Percentiles rank a stretch among this genome's conserved stretches.
phyloP scores from a whole-genome alignment of 2,329 filamentous ascomycete species.

The Salinomyces thailandicus region DNA sequence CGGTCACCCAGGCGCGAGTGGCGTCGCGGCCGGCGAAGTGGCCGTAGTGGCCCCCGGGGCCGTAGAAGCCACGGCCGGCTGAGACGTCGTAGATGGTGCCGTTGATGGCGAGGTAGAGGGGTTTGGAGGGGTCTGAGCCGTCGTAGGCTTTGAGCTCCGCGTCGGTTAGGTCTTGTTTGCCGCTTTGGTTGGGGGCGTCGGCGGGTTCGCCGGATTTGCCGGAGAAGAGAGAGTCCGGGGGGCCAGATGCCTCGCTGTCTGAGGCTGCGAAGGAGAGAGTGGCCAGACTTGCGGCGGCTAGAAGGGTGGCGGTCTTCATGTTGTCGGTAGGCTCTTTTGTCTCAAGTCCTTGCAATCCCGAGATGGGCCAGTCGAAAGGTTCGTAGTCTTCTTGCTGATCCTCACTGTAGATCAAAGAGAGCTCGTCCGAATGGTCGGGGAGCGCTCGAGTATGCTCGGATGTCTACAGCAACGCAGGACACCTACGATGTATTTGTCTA shows the following conservation, averaged over 20 bases:
- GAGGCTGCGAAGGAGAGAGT: not conserved
- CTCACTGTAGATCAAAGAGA: too few species aligned
- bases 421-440: too few species aligned
- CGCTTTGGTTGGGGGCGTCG: not conserved
- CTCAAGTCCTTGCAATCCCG: too few species aligned
- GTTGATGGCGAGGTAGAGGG: constrained; percentile 24
- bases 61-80: constrained; percentile 20
- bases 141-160: constrained; percentile 16
- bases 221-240: not conserved
- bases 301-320: not conserved
- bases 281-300: not conserved
- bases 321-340: too few species aligned
- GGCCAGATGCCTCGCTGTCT: not conserved
- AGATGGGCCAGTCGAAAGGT: too few species aligned
- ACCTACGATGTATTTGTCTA: too few species aligned
- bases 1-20: constrained; percentile 22
- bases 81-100: constrained; percentile 25
- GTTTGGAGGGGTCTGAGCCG: constrained; percentile 16
- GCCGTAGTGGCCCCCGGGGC: constrained; percentile 22
- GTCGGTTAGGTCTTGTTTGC: constrained; percentile 11
- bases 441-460: too few species aligned
- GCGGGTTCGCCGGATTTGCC: not conserved
- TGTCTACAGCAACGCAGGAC: too few species aligned
- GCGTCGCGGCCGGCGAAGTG: constrained; percentile 23
- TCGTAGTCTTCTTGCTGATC: too few species aligned